phyloP scores from a whole-genome alignment of 2,329 filamentous ascomycete species.

The Hortaea sp. region DNA sequence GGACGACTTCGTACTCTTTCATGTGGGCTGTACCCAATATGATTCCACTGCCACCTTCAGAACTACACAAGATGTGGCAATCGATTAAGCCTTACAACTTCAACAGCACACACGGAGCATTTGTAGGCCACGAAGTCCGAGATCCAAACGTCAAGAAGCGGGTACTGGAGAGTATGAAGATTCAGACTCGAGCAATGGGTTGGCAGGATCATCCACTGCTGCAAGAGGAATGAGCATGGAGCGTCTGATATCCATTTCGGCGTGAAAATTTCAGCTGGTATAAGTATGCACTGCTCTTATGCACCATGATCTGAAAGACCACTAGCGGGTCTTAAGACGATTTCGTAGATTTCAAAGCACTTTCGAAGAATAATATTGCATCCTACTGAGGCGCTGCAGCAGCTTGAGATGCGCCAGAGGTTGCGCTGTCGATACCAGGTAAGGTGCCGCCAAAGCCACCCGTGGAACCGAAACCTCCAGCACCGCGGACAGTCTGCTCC shows the following conservation, averaged over 20 bases:
- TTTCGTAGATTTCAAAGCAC: too few species aligned
- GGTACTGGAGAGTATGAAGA: slow-evolving; percentile 67
- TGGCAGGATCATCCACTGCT: slow-evolving; percentile 18
- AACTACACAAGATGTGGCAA: slow-evolving; percentile 61
- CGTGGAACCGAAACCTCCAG: slow-evolving; percentile 85
- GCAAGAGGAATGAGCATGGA: slow-evolving; percentile 8
- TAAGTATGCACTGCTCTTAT: too few species aligned
- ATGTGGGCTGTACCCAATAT: slow-evolving; percentile 68
- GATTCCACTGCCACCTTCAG: slow-evolving; percentile 59
- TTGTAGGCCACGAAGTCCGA: slow-evolving; percentile 53
- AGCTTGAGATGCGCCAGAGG: not conserved
- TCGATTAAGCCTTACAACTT: slow-evolving; percentile 54
- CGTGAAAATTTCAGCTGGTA: too few species aligned
- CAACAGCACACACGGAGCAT: slow-evolving; percentile 56
- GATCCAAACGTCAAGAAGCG: slow-evolving; percentile 48
- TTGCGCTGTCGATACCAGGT: slow-evolving; percentile 17
- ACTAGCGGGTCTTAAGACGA: too few species aligned
- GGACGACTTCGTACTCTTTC: slow-evolving; percentile 51
- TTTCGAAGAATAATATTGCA: not conserved
- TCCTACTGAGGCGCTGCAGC: not conserved
- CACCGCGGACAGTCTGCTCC: slow-evolving; percentile 81
- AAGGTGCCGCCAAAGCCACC: slow-evolving; percentile 40
- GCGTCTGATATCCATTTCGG: too few species aligned
- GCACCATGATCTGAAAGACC: too few species aligned
- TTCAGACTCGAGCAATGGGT: slow-evolving; percentile 44